Evolutionary conservation across 768 basidiomycete genomes (phyloP).

Genomic region (Nidularia pulvinata): DNA sequence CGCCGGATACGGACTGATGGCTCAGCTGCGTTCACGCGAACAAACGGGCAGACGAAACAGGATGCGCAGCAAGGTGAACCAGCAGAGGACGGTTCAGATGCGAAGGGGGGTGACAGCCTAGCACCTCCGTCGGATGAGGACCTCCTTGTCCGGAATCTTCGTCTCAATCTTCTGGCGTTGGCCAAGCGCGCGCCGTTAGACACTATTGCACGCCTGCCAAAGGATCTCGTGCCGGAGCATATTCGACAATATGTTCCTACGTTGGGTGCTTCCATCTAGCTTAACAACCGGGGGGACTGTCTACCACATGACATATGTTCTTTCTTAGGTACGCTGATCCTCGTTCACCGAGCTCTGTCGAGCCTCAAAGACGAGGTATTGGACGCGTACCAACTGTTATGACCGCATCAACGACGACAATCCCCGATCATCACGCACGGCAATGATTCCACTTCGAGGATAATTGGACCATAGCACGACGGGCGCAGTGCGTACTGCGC

Average conservation of each 20-base stretch:
- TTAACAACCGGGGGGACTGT: not conserved
- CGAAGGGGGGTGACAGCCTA: not conserved
- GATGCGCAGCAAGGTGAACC: not conserved
- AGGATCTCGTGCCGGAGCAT: slow-evolving; percentile 65
- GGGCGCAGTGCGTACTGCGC: not conserved
- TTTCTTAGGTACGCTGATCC: no score
- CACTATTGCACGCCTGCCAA: slow-evolving; percentile 62
- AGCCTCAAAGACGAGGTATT: no score
- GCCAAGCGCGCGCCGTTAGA: slow-evolving; percentile 79
- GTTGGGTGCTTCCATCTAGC: slow-evolving; percentile 12
- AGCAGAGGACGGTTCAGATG: not conserved
- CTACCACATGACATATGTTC: no score
- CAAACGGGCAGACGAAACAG: not conserved
- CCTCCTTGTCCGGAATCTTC: slow-evolving; percentile 50
- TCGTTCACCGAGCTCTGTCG: no score
- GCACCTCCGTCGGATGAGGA: slow-evolving; percentile 18
- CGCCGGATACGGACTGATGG: slow-evolving; percentile 15
- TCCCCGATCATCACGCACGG: no score
- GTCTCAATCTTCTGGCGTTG: slow-evolving; percentile 75
- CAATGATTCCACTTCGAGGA: no score
- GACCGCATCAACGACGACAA: no score
- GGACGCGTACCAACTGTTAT: no score
- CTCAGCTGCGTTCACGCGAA: not conserved
- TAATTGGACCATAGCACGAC: no score
- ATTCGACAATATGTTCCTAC: slow-evolving; percentile 67